Evolutionary conservation across 2,329 filamentous ascomycete species (phyloP), one percentile per base, ranked within the genome.

Genomic region (Xylariales sp.): DNA sequence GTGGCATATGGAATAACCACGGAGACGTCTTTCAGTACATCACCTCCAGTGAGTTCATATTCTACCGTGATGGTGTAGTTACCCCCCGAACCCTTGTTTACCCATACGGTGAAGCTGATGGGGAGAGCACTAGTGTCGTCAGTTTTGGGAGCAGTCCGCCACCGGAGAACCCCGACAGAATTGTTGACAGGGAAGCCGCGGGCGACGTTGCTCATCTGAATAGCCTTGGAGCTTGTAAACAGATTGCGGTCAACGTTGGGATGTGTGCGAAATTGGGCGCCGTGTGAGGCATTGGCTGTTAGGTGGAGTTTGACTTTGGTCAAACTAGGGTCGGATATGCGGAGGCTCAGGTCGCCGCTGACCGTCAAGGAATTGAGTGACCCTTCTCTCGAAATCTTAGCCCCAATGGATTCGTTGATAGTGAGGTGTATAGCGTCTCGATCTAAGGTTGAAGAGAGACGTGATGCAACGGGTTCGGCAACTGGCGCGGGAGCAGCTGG

Each of bases 71-170:
- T 89, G 72, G 92, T 97, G 80, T 91, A 97, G 75, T 91, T 94
- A 78, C 90, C 89, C 54, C 91, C 89, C 28, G 89, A 87, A 55
- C 93, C 91, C 80, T 94, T 94, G 81, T 97, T 97, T 68, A 97
- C 93, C 96, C 96, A 99, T 45, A 97, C 95, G 1, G 94, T 97
- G 80, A 99, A 98, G 45, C 92, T 96, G 76, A 99, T 96, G 7
- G 96, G 96, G 45, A 97, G 90, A 62, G 94, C 89, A 69, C 89
- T 90, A 43, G 91, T 82, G 74, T 97, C 93, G 73, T 97, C 94
- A 2, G 87, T 86, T 81, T 93, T 94, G 56, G 93, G 92, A 16
- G 90, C 89, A 28, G 93, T 91, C 76, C 94, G 92, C 96, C 96
- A 99, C 79, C 95, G 90, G 78, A 99, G 86, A 49, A 98, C 94